These are phyloP conservation scores for Elymus sibiricus DNA, from an alignment of 176 grass and related monocot genomes.

Conservation along the genomic window DNA sequence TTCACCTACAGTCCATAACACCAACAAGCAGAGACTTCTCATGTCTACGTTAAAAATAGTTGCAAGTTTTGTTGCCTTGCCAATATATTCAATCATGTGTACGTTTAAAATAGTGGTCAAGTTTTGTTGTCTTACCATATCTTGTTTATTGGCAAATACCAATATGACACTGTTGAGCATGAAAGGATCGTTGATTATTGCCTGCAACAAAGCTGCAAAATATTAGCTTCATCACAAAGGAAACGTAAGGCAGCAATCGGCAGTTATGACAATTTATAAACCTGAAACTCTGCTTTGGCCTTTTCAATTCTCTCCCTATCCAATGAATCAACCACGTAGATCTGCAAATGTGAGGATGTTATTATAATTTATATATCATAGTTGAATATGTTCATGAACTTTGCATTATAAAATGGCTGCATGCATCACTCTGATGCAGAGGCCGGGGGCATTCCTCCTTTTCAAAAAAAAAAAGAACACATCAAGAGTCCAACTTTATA, in stretches of 20 bases:
- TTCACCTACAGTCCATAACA: neutral
- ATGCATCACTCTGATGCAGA: too few relatives aligned
- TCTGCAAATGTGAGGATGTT: conserved; percentile 33
- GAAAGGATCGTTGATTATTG: conserved; percentile 70
- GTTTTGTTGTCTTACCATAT: conserved; percentile 55
- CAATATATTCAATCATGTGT: neutral
- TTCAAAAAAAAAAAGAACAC: too few relatives aligned
- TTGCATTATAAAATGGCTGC: too few relatives aligned
- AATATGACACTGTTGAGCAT: conserved; percentile 74
- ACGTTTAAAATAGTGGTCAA: neutral
- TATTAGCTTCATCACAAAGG: conserved; percentile 26
- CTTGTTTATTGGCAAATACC: conserved; percentile 77
- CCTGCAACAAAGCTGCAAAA: conserved; percentile 35
- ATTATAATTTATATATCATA: neutral
- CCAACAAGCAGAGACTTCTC: neutral
- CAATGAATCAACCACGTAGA: conserved; percentile 84
- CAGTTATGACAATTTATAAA: conserved; percentile 10
- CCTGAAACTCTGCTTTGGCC: conserved; percentile 83
- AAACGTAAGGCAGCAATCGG: neutral
- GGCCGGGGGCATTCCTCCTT: too few relatives aligned
- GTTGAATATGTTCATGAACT: neutral
- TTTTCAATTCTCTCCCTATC: conserved; percentile 77
- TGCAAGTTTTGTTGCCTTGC: conserved; percentile 25
- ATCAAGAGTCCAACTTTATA: neutral
- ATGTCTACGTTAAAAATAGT: neutral